Conservation (phyloP, 495 filamentous ascomycete genomes). For the Opeltia flavorubescens region DNA sequence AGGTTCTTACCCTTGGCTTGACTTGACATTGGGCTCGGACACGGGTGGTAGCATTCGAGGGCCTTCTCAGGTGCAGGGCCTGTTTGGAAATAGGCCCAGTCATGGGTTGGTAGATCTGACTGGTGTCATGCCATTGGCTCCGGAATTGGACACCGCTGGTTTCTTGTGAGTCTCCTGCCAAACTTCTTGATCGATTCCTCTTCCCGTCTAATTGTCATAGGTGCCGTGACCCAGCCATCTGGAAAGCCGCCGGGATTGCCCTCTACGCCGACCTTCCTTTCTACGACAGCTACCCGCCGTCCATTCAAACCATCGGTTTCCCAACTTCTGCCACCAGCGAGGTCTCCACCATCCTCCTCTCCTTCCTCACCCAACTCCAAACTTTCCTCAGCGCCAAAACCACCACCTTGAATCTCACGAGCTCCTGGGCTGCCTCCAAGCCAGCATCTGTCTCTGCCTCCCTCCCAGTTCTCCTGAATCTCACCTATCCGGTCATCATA, state of each 20-base stretch:
- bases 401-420: constrained; percentile 23
- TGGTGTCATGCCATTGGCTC: constrained; percentile 31
- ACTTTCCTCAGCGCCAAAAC: constrained; percentile 25
- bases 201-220: constrained; percentile 15
- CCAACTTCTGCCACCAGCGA: constrained; percentile 11
- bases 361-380: constrained; percentile 27
- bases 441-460: constrained; percentile 18
- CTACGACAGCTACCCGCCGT: constrained; percentile 30
- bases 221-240: constrained; percentile 28
- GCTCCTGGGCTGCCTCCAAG: constrained; percentile 25
- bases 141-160: constrained; percentile 31
- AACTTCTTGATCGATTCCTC: constrained; percentile 2
- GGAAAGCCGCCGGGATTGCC: constrained; percentile 28
- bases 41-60: constrained; percentile 30
- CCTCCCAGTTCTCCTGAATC: constrained; percentile 21
- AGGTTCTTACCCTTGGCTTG: constrained; percentile 28
- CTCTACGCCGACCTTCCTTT: constrained; percentile 29
- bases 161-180: constrained; percentile 5
- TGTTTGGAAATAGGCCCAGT: constrained; percentile 35
- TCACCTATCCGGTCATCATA: constrained; percentile 36
- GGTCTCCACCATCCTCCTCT: constrained; percentile 21
- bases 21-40: constrained; percentile 32
- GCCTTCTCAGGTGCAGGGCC: constrained; percentile 23
- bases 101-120: constrained; percentile 30
- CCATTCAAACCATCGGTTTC: constrained; percentile 26